Conservation (phyloP, 1,139 yeast genomes). For the Saccharomyces hybrid region DNA sequence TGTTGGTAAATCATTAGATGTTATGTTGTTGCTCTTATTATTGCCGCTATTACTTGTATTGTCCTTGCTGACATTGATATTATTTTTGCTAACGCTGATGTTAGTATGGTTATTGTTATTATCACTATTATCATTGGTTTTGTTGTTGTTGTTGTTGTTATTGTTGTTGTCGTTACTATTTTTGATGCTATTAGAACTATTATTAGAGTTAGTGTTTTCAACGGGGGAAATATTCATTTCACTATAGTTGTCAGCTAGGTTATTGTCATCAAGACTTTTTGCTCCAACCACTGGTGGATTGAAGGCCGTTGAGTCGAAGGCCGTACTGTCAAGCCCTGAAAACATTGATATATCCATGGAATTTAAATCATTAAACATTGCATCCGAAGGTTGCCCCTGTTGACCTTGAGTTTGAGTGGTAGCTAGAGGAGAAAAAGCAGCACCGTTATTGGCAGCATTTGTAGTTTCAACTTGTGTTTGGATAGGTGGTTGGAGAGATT, state of each 20-base stretch:
- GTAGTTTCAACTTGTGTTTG: background rate
- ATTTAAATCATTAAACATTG: conserved; percentile 23
- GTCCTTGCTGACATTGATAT: too few relatives aligned
- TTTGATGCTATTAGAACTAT: background rate
- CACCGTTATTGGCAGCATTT: conserved; percentile 2
- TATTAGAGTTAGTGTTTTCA: background rate
- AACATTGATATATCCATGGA: conserved; percentile 30
- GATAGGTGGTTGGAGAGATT: background rate
- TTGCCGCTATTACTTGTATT: conserved; percentile 3
- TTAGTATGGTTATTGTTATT: background rate
- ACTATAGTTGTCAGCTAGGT: conserved; percentile 1
- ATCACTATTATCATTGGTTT: background rate
- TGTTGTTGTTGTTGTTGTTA: background rate
- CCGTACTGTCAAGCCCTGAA: conserved; percentile 24
- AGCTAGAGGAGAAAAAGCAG: conserved; percentile 5
- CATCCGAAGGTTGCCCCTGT: conserved; percentile 5
- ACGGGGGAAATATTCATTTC: background rate
- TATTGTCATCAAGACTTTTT: background rate
- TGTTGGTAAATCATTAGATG: background rate
- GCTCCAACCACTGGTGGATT: conserved; percentile 3
- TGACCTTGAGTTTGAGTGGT: conserved; percentile 1
- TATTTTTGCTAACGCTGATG: background rate
- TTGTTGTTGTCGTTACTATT: background rate
- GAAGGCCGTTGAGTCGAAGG: conserved; percentile 20
- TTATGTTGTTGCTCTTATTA: conserved; percentile 4